Evolutionary conservation across 106 monocot genomes (phyloP).

Genomic region (Platanthera zijinensis): DNA sequence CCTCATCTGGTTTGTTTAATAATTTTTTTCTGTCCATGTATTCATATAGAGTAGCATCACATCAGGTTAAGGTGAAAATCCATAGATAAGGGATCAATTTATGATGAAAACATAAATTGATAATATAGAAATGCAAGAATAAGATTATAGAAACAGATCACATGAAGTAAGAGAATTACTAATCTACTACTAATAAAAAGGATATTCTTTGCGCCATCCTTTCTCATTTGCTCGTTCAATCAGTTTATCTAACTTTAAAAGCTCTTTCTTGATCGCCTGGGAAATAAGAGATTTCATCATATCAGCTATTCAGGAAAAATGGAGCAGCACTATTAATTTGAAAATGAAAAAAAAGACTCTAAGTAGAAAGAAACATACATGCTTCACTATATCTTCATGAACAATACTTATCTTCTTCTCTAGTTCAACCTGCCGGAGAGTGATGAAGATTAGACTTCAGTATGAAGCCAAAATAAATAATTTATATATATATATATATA

Average conservation of each 20-base stretch:
- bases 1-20: constrained; percentile 45
- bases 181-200: constrained; percentile 15
- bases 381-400: constrained; percentile 49
- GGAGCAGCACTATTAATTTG: neutral
- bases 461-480: neutral
- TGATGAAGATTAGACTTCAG: neutral
- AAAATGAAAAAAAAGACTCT: neutral
- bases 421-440: constrained; percentile 48
- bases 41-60: constrained; percentile 34
- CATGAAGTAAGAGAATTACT: neutral
- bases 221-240: constrained; percentile 70
- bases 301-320: neutral
- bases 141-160: neutral
- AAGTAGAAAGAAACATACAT: constrained; percentile 35
- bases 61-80: constrained; percentile 44
- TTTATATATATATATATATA: neutral
- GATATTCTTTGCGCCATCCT: constrained; percentile 85
- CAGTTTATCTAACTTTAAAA: constrained; percentile 36
- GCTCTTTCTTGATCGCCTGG: constrained; percentile 64
- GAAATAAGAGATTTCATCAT: constrained; percentile 13
- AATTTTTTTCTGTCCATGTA: constrained; percentile 50
- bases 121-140: neutral
- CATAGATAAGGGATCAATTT: neutral
- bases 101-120: neutral
- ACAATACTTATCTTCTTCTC: constrained; percentile 37